A percentile compares a stretch with the other conserved stretches of the same genome.
Conservation (phyloP, 192 early-diverging fungal genomes). For the Pecoramyces ruminantium region DNA sequence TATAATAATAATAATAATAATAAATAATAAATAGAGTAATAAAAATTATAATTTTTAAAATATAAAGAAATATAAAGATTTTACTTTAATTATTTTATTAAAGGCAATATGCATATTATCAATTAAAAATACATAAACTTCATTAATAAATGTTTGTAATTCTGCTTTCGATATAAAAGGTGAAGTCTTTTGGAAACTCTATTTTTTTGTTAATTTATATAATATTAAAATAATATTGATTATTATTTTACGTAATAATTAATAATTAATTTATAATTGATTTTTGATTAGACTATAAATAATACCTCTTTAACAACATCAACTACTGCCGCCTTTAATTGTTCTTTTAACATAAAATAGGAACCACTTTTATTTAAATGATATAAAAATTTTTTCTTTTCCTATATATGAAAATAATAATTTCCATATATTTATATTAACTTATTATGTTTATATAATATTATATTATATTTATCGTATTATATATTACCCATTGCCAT, state of each 20-base stretch:
- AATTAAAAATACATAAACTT: constrained; percentile 35
- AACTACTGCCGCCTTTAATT: constrained; percentile 30
- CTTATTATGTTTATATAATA: constrained; percentile 3
- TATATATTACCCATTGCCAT: neutral
- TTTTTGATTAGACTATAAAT: no score
- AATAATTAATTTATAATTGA: no score
- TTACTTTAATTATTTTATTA: constrained; percentile 11
- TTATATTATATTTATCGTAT: neutral
- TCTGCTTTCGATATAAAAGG: constrained; percentile 28
- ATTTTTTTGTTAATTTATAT: no score
- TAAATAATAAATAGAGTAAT: no score
- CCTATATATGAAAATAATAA: constrained; percentile 3
- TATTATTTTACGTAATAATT: no score
- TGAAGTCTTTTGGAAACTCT: constrained; percentile 25
- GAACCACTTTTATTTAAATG: constrained; percentile 39
- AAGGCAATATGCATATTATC: constrained; percentile 35
- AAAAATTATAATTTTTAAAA: no score
- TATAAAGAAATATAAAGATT: no score
- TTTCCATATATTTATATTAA: neutral
- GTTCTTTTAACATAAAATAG: constrained; percentile 40
- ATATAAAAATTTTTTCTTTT: constrained; percentile 32
- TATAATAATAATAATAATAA: neutral
- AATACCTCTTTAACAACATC: constrained; percentile 33
- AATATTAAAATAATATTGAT: no score
- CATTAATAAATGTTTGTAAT: constrained; percentile 35